Evolutionary conservation across 805 yeast genomes (phyloP), one percentile per base, ranked within the genome.

Genomic region (Candida golubevii): DNA sequence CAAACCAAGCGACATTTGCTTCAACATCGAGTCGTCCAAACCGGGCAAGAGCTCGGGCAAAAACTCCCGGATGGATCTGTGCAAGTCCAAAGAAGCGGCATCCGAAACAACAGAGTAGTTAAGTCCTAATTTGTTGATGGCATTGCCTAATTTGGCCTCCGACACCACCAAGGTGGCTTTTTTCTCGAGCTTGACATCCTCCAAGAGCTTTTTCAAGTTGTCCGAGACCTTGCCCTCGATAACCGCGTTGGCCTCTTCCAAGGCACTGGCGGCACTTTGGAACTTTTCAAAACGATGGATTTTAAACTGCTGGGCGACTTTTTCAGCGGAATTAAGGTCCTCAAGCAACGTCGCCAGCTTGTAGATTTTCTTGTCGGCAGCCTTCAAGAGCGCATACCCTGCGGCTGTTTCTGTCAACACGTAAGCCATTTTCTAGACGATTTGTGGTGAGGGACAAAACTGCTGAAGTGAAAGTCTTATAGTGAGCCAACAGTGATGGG

Each of bases 361-460:
- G 79, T 91, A 84, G 60, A 93, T 84, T 78, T 91, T 91, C 77
- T 93, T 93, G 78, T 93, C 98, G 53, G 96, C 84, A 46, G 97
- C 96, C 75, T 93, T 93, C 66, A 93, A 80, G 64, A 93, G 79
- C 64, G 99, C 99, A 69, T 93, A 93, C 64, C 99, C 99, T 42
- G 99, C 99, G 53, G 99, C 87, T 54, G 99, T 93, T 77, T 93
- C 99, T 49, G 98, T 86, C 67, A 91, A 81, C 63, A 91, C 89
- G 79, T 75, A 86, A 52, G 93, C 85, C 95, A 86, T 86, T 42
- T 28, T 46, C 26, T 29, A 12, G 11, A 29, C n/a, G 32, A 11
- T 10, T 29, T 18, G 23, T 18, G 23, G 23, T 18, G 32, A 6
- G n/a, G 11, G 32, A 29, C 32, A 29, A 29, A 11, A 11, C 32